A percentile compares a stretch with the other conserved stretches of the same genome.
Conservation (phyloP, 495 filamentous ascomycete species). For the Polyplosphaeria fusca region DNA sequence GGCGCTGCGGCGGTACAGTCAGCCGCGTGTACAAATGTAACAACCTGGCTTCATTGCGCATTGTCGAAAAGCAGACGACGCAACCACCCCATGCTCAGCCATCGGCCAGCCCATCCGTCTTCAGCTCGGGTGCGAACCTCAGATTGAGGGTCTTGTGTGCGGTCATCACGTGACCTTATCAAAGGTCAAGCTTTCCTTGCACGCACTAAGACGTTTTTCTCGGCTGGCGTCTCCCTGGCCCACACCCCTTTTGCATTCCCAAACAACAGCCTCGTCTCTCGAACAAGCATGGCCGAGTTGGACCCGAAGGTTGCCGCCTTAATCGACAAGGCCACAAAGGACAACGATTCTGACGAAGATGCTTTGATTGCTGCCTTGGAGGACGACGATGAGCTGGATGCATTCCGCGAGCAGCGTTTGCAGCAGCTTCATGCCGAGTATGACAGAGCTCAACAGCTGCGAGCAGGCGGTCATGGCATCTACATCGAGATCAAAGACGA, state of each 20-base stretch:
- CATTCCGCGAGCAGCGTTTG: conserved; percentile 67
- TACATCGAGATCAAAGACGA: conserved; percentile 64
- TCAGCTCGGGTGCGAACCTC: too few relatives aligned
- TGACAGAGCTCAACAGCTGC: conserved; percentile 45
- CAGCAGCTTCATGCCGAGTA: conserved; percentile 68
- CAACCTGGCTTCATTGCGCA: too few relatives aligned
- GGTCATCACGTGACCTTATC: too few relatives aligned
- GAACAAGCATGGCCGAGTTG: conserved; percentile 32
- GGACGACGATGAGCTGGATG: conserved; percentile 53
- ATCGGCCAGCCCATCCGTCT: too few relatives aligned
- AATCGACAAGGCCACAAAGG: conserved; percentile 40
- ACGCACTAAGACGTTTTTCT: too few relatives aligned
- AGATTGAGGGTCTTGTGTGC: too few relatives aligned
- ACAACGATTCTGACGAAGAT: conserved; percentile 56
- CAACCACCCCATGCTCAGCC: too few relatives aligned
- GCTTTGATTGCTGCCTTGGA: conserved; percentile 69
- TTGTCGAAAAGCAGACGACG: too few relatives aligned
- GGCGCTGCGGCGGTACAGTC: too few relatives aligned
- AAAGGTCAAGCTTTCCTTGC: too few relatives aligned
- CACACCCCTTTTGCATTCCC: conserved; percentile 4
- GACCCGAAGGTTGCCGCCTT: conserved; percentile 50
- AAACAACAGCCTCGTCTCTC: background rate
- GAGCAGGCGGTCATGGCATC: conserved; percentile 41
- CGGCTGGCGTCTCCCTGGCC: background rate
- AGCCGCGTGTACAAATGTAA: too few relatives aligned